Evolutionary conservation across 371 early-diverging fungal genomes (phyloP).

Genomic region (Saksenaea oblongispora): DNA sequence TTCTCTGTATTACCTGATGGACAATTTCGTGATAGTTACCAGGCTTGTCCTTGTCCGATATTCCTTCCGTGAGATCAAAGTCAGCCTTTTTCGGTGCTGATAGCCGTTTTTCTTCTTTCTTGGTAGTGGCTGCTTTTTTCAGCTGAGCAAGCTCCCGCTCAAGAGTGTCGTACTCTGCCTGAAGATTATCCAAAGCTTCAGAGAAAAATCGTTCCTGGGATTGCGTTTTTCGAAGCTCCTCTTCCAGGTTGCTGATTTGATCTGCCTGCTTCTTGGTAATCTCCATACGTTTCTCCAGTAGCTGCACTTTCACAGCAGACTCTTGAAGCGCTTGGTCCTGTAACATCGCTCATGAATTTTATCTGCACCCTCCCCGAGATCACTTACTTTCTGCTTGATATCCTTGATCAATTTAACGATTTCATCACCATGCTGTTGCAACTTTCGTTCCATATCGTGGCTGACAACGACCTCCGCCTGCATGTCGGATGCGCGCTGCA

Average conservation of each 20-base stretch:
- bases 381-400: slow-evolving; percentile 64
- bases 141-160: slow-evolving; percentile 64
- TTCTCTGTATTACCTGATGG: slow-evolving; percentile 7
- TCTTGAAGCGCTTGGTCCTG: slow-evolving; percentile 81
- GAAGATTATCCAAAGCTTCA: slow-evolving; percentile 75
- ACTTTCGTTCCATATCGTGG: slow-evolving; percentile 74
- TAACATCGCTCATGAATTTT: neutral
- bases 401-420: slow-evolving; percentile 75
- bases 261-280: slow-evolving; percentile 67
- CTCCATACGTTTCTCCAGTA: slow-evolving; percentile 79
- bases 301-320: slow-evolving; percentile 70
- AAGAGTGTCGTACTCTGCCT: slow-evolving; percentile 67
- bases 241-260: slow-evolving; percentile 61
- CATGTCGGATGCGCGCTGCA: slow-evolving; percentile 73
- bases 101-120: slow-evolving; percentile 43
- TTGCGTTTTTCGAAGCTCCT: slow-evolving; percentile 57
- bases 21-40: slow-evolving; percentile 22
- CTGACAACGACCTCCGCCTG: slow-evolving; percentile 78
- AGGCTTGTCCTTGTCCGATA: neutral
- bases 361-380: too few relatives aligned
- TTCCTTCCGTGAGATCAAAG: slow-evolving; percentile 18
- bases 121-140: slow-evolving; percentile 51
- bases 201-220: slow-evolving; percentile 69
- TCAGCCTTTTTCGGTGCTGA: slow-evolving; percentile 28
- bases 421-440: slow-evolving; percentile 76